Base-by-base conservation (phyloP, 371 early-diverging fungal genomes). In the Zychaea mexicana region DNA sequence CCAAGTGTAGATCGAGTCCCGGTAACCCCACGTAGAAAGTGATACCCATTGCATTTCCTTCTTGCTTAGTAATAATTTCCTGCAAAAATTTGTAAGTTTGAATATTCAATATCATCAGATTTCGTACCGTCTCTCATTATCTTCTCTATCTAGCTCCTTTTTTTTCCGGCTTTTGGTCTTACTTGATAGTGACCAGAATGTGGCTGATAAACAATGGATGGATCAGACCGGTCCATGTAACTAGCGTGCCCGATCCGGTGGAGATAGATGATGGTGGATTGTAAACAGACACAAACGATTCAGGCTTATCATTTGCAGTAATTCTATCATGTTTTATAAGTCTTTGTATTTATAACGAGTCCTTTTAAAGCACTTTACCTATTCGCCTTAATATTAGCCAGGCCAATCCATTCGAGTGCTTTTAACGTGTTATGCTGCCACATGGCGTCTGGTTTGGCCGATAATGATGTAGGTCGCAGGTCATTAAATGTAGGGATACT, bases 1-100 rank as follows among this genome's bases (percentile, higher is more conserved):
- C 89, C 89, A 91, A 22, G 88, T 86, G 15, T 81, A 77, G 1
- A 89, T 89, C 3, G 90, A 79, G 57, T 91, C 90, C 52, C 78
- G 78, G 62, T 84, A 89, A 4, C 91, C 91, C 85, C 86, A 88
- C 0, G 85, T 82, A 21, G 78, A 79, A 5, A 88, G 33, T 12
- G 83, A 72, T 9, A 79, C 77, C 91, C 91, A 91, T n/a, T 72
- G 67, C 19, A 56, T 49, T 4, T 64, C 53, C 2, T 64, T 33
- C n/a, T 62, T 56, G 21, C 52, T 60, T 32, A 39, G 52, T 60
- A 73, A 66, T 52, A 71, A 22, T 66, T 77, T 80, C 53, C 77
- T 77, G 66, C 7, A 26, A 52, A 31, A 9, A 59, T 47, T 6
- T 10, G 31, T 47, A 30, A 47, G 3, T 10, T 21, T 4, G n/a